Base-by-base conservation (phyloP, 2,329 filamentous ascomycete genomes). In the Huntiella moniliformis region DNA sequence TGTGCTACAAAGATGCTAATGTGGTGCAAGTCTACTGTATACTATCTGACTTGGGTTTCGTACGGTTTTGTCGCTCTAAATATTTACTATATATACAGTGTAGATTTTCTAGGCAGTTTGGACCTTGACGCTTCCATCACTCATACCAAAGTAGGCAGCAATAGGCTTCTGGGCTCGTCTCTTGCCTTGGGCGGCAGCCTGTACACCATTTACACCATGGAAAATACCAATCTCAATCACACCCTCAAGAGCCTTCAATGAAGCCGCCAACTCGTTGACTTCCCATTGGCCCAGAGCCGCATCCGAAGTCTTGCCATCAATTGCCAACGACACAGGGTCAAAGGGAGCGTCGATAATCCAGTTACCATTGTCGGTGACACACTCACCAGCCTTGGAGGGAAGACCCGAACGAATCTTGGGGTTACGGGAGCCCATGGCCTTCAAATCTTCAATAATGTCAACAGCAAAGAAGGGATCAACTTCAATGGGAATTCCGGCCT, bases 301-400 rank as follows among this genome's bases (percentile, higher is more conserved):
- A 57, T 64, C 70, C 10, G 64, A 61, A 2, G 56, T 58, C 43
- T 65, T 57, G 7, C 68, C 52, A 51, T 75, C 70, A n/a, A 67
- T 63, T 15, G 67, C 54, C n/a, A 82, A 73, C 42, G 84, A 64
- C 44, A 96, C 67, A 3, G 77, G 72, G 42, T 71, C 64, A 64
- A 98, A 96, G 0, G 86, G 85, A 10, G 91, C 91, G 57, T 98
- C 91, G 53, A 98, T 79, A 55, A 98, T 82, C 78, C 78, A 82
- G 57, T 73, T 73, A 35, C 68, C 68, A 34, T 70, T 70, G 51
- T 71, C 68, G 0, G 68, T 71, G 34, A 66, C 68, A 44, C 92
- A 73, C 28, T 87, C 83, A 17, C 84, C 84, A 13, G 84, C 81
- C 64, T 93, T 93, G 51, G 74, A 72, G 45, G 82, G 72, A 10